These are phyloP conservation scores for Cardiospermum halicacabum DNA, from an alignment of 345 rosid genomes.

Conservation along the genomic window DNA sequence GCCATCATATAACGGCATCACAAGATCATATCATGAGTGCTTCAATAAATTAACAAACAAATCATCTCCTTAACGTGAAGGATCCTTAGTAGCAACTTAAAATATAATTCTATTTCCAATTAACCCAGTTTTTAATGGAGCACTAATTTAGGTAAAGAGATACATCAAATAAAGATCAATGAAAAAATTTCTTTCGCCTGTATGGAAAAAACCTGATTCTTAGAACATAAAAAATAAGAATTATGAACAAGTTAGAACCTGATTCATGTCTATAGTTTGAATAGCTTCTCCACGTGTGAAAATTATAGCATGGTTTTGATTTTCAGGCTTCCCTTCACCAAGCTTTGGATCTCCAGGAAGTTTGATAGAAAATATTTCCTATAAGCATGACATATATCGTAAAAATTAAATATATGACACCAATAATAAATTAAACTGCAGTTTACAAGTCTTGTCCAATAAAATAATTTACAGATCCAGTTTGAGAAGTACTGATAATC, in stretches of 20 bases:
- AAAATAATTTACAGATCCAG: background rate
- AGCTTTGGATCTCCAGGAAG: constrained; percentile 98
- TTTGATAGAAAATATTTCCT: constrained; percentile 93
- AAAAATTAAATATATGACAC: background rate
- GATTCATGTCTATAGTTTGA: constrained; percentile 99
- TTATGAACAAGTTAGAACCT: constrained; percentile 41
- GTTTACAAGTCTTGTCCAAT: background rate
- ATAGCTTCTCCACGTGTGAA: constrained; percentile 98
- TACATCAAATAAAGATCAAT: too few relatives aligned
- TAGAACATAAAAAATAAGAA: background rate
- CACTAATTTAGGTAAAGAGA: too few relatives aligned
- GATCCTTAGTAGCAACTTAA: background rate
- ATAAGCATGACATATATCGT: constrained; percentile 5
- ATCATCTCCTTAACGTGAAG: background rate
- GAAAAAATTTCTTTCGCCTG: background rate
- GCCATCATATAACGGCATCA: background rate
- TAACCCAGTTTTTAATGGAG: background rate
- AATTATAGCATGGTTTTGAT: constrained; percentile 92
- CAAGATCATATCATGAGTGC: background rate
- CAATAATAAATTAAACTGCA: background rate
- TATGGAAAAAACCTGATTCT: background rate
- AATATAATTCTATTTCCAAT: background rate
- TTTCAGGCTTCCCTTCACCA: constrained; percentile 99
- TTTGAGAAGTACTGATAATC: background rate
- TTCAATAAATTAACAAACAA: background rate